phyloP scores from a whole-genome alignment of 192 early-diverging fungal genomes.

The Podila clonocystis region DNA sequence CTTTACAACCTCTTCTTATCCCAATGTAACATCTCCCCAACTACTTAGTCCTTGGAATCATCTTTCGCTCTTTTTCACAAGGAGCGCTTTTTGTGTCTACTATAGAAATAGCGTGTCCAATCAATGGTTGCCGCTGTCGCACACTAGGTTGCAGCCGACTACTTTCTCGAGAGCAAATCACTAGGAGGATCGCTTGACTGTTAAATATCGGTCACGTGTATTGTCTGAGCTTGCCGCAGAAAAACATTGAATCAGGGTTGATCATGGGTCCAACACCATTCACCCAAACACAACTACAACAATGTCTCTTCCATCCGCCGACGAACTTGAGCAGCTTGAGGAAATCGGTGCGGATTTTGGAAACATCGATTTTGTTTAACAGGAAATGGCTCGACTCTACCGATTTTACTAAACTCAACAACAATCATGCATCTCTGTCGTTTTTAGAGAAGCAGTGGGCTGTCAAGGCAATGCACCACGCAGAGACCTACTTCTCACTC shows the following conservation, averaged over 20 bases:
- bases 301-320: constrained; percentile 78
- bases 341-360: constrained; percentile 69
- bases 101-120: too few species aligned
- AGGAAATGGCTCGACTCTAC: background rate
- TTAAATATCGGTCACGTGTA: too few species aligned
- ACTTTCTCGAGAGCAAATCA: too few species aligned
- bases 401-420: background rate
- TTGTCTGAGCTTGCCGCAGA: too few species aligned
- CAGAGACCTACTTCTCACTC: constrained; percentile 93
- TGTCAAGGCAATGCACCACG: constrained; percentile 94
- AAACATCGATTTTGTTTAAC: background rate
- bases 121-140: too few species aligned
- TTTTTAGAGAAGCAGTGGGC: constrained; percentile 93
- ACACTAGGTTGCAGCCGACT: too few species aligned
- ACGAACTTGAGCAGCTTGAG: constrained; percentile 77
- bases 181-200: too few species aligned
- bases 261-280: constrained; percentile 32
- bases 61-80: too few species aligned
- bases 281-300: background rate
- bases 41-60: too few species aligned
- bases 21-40: too few species aligned
- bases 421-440: constrained; percentile 2
- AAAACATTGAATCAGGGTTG: constrained; percentile 50
- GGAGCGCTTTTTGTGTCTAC: too few species aligned
- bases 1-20: too few species aligned